Conservation (phyloP, 352 stramenopile genomes). For the Hyaloperonospora brassicae region DNA sequence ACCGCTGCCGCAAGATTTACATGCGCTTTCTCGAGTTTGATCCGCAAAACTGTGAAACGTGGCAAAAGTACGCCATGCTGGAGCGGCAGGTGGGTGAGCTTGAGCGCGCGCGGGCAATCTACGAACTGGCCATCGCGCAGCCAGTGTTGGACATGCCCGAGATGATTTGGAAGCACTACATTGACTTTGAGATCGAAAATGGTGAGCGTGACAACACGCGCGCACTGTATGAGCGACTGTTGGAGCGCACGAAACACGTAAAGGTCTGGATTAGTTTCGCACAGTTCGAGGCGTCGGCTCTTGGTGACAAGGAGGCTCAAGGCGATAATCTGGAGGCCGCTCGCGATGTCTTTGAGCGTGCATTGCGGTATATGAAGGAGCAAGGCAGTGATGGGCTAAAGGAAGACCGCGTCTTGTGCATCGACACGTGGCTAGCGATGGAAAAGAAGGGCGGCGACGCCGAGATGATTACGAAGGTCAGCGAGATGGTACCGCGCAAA, state of each 20-base stretch:
- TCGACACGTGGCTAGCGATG: conserved; percentile 94
- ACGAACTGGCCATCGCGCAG: conserved; percentile 94
- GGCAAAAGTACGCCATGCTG: conserved; percentile 93
- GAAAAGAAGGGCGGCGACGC: conserved; percentile 74
- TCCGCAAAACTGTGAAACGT: conserved; percentile 89
- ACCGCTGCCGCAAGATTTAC: conserved; percentile 90
- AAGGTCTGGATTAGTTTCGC: conserved; percentile 94
- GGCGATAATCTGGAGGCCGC: conserved; percentile 53
- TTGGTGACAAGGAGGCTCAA: conserved; percentile 16
- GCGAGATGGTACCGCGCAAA: conserved; percentile 90
- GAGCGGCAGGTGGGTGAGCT: conserved; percentile 93
- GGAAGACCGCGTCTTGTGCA: conserved; percentile 93
- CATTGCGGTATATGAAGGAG: conserved; percentile 89
- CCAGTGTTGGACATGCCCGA: conserved; percentile 96
- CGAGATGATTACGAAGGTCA: conserved; percentile 80
- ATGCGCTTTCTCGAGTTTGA: conserved; percentile 80
- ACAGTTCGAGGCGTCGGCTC: conserved; percentile 66
- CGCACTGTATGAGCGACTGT: conserved; percentile 91
- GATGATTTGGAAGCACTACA: conserved; percentile 98
- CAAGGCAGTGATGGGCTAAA: conserved; percentile 71
- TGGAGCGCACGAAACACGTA: conserved; percentile 96
- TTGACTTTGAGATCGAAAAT: conserved; percentile 97
- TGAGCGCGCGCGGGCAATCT: conserved; percentile 91
- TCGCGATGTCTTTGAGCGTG: conserved; percentile 88
- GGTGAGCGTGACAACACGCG: conserved; percentile 81